These are phyloP conservation scores for Solanum pinnatisectum DNA, from an alignment of 257 asterid species.

Conservation along the genomic window DNA sequence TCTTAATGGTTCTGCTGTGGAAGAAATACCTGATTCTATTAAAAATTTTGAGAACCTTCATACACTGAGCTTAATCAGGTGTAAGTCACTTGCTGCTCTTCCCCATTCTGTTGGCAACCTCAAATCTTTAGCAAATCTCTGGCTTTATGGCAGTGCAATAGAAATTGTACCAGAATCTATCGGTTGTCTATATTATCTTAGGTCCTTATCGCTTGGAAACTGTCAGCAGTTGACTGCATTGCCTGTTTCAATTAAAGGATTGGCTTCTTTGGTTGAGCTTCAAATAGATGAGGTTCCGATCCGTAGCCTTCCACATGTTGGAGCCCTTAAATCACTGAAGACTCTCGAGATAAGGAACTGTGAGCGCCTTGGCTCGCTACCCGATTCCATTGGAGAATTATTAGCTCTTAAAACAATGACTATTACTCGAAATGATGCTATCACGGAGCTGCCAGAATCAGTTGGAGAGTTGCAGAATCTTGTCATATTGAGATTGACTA, in stretches of 20 bases:
- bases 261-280: constrained; percentile 20
- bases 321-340: constrained; percentile 14
- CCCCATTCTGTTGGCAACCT: constrained; percentile 12
- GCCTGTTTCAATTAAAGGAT: constrained; percentile 13
- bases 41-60: constrained; percentile 16
- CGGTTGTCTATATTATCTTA: constrained; percentile 16
- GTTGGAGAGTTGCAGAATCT: constrained; percentile 14
- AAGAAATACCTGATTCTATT: constrained; percentile 15
- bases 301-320: constrained; percentile 7
- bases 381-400: constrained; percentile 17
- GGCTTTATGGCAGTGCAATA: constrained; percentile 6
- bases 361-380: constrained; percentile 9
- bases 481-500: constrained; percentile 4
- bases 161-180: constrained; percentile 13
- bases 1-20: constrained; percentile 7
- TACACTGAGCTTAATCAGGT: constrained; percentile 3
- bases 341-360: constrained; percentile 18
- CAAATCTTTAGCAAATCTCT: constrained; percentile 15
- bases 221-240: background rate
- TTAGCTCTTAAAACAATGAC: constrained; percentile 8
- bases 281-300: constrained; percentile 4
- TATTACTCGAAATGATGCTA: constrained; percentile 9
- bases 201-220: constrained; percentile 3
- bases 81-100: constrained; percentile 10
- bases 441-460: constrained; percentile 20